phyloP scores from a whole-genome alignment of 345 rosid genomes.

The Corymbia maculata region DNA sequence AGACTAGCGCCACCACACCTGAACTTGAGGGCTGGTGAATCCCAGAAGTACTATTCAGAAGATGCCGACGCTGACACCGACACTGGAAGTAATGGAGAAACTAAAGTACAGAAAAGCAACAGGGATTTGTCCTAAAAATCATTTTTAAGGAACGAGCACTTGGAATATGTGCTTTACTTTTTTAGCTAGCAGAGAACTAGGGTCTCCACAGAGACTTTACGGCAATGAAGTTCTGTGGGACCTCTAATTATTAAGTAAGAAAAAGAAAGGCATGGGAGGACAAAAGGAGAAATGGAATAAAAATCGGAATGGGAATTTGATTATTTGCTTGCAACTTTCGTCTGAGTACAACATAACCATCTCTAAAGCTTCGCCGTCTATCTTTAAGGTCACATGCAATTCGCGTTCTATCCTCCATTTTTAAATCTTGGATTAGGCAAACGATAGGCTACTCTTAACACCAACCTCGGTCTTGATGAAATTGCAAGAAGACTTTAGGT shows the following conservation, averaged over 20 bases:
- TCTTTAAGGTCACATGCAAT: background rate
- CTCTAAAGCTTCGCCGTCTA: background rate
- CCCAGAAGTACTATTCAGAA: background rate
- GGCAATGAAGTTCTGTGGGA: background rate
- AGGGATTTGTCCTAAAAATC: too few species aligned
- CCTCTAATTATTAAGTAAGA: background rate
- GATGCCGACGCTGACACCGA: background rate
- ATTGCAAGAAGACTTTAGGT: background rate
- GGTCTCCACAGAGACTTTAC: background rate
- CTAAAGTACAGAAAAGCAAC: background rate
- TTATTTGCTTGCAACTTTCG: background rate
- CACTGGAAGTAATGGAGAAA: background rate
- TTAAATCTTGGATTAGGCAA: background rate
- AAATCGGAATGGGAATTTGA: background rate
- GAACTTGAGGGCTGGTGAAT: background rate
- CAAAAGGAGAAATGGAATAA: background rate
- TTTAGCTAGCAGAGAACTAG: background rate
- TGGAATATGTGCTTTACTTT: background rate
- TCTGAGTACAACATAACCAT: background rate
- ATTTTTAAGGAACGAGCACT: background rate
- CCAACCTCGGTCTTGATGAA: background rate
- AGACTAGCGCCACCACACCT: background rate
- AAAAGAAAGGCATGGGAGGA: background rate
- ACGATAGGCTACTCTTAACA: background rate
- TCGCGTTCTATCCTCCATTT: background rate